Evolutionary conservation across 768 basidiomycete genomes (phyloP).

Genomic region (Mycena maculata): DNA sequence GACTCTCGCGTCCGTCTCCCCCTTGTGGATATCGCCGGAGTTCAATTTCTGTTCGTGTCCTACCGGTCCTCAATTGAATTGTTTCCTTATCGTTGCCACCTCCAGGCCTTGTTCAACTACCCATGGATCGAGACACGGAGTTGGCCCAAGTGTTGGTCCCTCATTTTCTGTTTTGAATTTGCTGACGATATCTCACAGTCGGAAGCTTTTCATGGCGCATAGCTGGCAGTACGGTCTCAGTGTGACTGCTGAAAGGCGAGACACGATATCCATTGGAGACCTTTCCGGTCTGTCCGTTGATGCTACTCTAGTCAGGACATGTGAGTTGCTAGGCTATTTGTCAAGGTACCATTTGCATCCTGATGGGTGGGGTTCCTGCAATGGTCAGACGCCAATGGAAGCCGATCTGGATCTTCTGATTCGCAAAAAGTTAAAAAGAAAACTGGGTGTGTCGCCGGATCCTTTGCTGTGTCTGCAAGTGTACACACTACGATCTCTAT

Average conservation of each 20-base stretch:
- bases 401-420: slow-evolving; percentile 11
- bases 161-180: neutral
- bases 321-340: slow-evolving; percentile 24
- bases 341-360: slow-evolving; percentile 10
- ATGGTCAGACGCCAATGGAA: slow-evolving; percentile 16
- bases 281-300: slow-evolving; percentile 4
- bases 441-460: neutral
- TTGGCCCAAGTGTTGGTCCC: neutral
- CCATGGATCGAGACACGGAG: neutral
- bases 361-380: slow-evolving; percentile 11
- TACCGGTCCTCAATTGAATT: neutral
- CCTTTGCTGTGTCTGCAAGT: slow-evolving; percentile 22
- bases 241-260: slow-evolving; percentile 14
- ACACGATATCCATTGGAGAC: slow-evolving; percentile 24
- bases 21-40: slow-evolving; percentile 16
- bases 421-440: slow-evolving; percentile 7
- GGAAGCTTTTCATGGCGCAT: slow-evolving; percentile 22
- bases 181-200: slow-evolving; percentile 4
- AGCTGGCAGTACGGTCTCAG: slow-evolving; percentile 29
- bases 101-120: neutral
- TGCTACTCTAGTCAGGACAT: slow-evolving; percentile 16
- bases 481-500: slow-evolving; percentile 7
- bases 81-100: neutral
- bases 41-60: neutral
- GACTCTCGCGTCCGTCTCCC: neutral